Conservation (phyloP, 176 grass and related monocot species). For the Saccharum officinarum region DNA sequence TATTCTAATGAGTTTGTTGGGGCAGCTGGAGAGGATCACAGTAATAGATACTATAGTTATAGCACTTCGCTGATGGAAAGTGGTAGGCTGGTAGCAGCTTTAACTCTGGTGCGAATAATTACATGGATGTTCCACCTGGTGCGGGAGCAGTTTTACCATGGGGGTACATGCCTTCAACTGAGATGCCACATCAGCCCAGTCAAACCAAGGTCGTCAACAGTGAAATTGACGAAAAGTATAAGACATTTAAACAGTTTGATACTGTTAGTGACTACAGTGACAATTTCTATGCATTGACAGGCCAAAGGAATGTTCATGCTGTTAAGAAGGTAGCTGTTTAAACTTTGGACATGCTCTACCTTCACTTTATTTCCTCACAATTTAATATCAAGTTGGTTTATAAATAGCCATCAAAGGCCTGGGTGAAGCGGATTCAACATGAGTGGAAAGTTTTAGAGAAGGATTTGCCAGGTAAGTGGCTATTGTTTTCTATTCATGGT, state of each 20-base stretch:
- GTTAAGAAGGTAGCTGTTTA: constrained; percentile 52
- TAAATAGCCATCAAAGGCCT: constrained; percentile 66
- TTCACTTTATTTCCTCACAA: constrained; percentile 11
- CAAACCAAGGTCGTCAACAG: constrained; percentile 35
- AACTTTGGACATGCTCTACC: neutral
- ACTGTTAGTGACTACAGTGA: constrained; percentile 54
- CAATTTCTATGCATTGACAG: constrained; percentile 44
- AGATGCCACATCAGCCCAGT: constrained; percentile 21
- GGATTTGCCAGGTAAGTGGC: constrained; percentile 68
- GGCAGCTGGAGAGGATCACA: constrained; percentile 33
- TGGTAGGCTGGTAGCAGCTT: constrained; percentile 50
- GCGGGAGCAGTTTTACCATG: constrained; percentile 38
- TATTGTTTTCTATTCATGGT: neutral
- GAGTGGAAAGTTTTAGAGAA: constrained; percentile 84
- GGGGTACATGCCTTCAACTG: constrained; percentile 26
- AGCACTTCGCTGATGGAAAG: constrained; percentile 23
- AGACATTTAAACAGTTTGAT: constrained; percentile 74
- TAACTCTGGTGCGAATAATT: constrained; percentile 48
- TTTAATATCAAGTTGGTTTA: constrained; percentile 5
- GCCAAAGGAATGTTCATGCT: constrained; percentile 7
- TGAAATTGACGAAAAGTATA: constrained; percentile 59
- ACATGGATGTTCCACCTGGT: constrained; percentile 42
- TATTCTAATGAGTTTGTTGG: constrained; percentile 25
- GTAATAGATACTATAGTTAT: constrained; percentile 21
- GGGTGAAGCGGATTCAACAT: constrained; percentile 70